Evolutionary conservation across 2,329 filamentous ascomycete species (phyloP).

Genomic region (Alternaria atra): DNA sequence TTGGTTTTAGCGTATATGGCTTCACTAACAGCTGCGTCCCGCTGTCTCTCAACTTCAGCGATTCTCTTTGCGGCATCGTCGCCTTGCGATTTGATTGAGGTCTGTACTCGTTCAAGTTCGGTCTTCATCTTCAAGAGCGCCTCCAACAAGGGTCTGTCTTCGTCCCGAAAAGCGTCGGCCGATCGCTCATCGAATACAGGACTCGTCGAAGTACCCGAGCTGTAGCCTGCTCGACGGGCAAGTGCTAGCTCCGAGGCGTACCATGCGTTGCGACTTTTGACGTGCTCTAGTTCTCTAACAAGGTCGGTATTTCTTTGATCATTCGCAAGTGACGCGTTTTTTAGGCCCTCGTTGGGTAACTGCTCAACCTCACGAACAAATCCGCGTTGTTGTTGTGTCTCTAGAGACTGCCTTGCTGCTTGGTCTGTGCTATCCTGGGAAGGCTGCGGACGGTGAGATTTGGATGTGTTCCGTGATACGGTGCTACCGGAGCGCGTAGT

Average conservation of each 20-base stretch:
- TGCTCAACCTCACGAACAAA: constrained; percentile 44
- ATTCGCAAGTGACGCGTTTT: constrained; percentile 67
- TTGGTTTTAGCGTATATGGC: constrained; percentile 95
- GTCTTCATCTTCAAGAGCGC: constrained; percentile 90
- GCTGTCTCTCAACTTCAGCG: constrained; percentile 91
- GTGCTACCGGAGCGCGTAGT: constrained; percentile 45
- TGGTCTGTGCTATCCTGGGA: constrained; percentile 65
- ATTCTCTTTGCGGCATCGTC: constrained; percentile 86
- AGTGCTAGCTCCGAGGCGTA: constrained; percentile 94
- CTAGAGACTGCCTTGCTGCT: constrained; percentile 42
- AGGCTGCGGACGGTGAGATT: constrained; percentile 65
- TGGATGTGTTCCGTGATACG: constrained; percentile 47
- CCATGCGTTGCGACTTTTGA: constrained; percentile 91
- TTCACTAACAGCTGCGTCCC: constrained; percentile 92
- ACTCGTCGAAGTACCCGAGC: constrained; percentile 73
- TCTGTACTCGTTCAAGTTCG: constrained; percentile 89
- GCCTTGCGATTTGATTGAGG: constrained; percentile 87
- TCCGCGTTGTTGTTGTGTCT: constrained; percentile 42
- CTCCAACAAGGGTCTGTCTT: constrained; percentile 91
- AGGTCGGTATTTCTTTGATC: constrained; percentile 74
- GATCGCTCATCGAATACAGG: constrained; percentile 79
- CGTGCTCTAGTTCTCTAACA: constrained; percentile 84
- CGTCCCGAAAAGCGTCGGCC: constrained; percentile 84
- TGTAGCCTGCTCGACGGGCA: constrained; percentile 88
- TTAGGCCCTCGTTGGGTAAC: constrained; percentile 66